Conservation (phyloP, 2,329 filamentous ascomycete species). For the Aspergillus caelatus region DNA sequence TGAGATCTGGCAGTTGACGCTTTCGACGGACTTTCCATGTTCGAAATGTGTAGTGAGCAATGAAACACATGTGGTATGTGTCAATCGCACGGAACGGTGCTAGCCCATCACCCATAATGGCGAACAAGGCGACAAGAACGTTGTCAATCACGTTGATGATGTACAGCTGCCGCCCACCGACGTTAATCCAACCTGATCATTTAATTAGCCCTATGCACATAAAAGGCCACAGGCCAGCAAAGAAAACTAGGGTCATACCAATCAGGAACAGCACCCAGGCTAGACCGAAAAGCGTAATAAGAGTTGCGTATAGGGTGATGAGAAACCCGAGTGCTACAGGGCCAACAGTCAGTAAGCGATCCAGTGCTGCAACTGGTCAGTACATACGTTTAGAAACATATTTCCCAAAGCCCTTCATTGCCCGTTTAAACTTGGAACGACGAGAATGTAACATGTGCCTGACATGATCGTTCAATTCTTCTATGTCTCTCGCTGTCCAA, state of each 20-base stretch:
- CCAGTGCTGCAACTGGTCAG: background rate
- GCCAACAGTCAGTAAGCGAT: background rate
- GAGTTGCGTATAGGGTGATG: slow-evolving; percentile 78
- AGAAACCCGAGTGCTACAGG: slow-evolving; percentile 71
- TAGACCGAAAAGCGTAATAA: slow-evolving; percentile 82
- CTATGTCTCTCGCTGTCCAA: slow-evolving; percentile 74
- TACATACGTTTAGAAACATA: slow-evolving; percentile 69
- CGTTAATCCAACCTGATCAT: slow-evolving; percentile 73
- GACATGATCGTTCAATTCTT: slow-evolving; percentile 80
- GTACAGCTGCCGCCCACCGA: slow-evolving; percentile 72
- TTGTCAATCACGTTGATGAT: slow-evolving; percentile 71
- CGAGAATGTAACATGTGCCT: slow-evolving; percentile 85
- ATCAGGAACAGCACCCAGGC: slow-evolving; percentile 92
- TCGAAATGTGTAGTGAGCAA: slow-evolving; percentile 70
- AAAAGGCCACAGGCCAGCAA: background rate
- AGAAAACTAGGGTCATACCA: slow-evolving; percentile 46
- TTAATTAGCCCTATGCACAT: background rate
- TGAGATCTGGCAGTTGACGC: slow-evolving; percentile 62
- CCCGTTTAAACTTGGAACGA: slow-evolving; percentile 75
- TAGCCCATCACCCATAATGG: slow-evolving; percentile 70
- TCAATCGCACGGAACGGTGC: slow-evolving; percentile 77
- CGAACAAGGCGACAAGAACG: slow-evolving; percentile 70
- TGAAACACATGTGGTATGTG: slow-evolving; percentile 85
- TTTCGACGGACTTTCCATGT: slow-evolving; percentile 69
- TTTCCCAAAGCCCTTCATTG: slow-evolving; percentile 77